Base-by-base conservation (phyloP, 2,329 filamentous ascomycete species). In the Elsinoe arachidis region DNA sequence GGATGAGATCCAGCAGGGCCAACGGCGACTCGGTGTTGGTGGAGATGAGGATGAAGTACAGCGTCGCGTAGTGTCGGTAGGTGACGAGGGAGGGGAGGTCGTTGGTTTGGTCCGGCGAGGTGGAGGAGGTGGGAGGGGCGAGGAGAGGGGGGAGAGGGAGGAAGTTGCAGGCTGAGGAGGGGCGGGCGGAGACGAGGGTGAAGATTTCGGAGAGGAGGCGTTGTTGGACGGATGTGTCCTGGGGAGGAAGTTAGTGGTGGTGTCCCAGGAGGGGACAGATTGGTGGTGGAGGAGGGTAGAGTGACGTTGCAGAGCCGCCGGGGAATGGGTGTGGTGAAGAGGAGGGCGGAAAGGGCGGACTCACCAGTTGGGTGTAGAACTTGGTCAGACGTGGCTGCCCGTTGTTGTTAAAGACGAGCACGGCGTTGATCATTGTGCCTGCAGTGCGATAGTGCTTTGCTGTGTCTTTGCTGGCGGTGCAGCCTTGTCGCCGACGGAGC, bases 221-320 rank as follows among this genome's bases (percentile, higher is more conserved):
- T 76, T 99, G 93, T 72, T 99, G 92, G 38, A 96, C 95, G 73
- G 88, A 89, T 19, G 93, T 97, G 74, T 99, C 93, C 93, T 97
- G 59, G 38, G 23, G 30, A 5, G 17, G 17, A 30, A 23, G 55
- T 46, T 37, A 57, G 35, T 19, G 26, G 26, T 30, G 26, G 26
- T 38, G 6, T 54, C 26, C 23, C 33, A 58, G 34, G 34, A 15
- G 12, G 54, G 17, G 55, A 30, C 12, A 19, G 7, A 15, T 33
- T n/a, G 15, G 47, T 15, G 15, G 26, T 5, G 7, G 4, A 30
- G 26, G 15, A 51, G 34, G 12, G 44, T 57, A 15, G 26, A 37
- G n/a, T 21, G 14, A 49, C 11, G 10, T 56, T 4, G 34, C 58
- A 59, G 55, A 49, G 26, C 10, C 33, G 19, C 12, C 23, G 37